Conservation (phyloP, 768 basidiomycete species). For the Kwoniella europaea region DNA sequence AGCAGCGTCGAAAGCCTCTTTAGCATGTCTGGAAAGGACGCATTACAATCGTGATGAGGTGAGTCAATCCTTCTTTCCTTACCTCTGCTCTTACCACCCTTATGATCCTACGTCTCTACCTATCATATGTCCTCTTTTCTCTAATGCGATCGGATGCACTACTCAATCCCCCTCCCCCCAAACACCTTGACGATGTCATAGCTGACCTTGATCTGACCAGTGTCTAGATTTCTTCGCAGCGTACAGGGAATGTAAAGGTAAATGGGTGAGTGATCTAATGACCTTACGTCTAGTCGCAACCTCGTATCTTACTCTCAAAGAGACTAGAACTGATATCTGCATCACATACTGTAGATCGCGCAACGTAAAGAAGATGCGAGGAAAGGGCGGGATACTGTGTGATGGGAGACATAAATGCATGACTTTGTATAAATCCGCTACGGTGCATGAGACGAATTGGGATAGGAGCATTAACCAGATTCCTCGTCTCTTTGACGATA, state of each 20-base stretch:
- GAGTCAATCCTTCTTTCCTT: conserved; percentile 8
- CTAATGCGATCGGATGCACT: not conserved
- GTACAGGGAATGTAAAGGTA: conserved; percentile 56
- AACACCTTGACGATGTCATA: not conserved
- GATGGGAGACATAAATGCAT: not conserved
- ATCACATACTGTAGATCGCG: conserved; percentile 31
- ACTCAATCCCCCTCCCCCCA: not conserved
- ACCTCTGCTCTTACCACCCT: not conserved
- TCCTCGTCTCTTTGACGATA: too few species aligned
- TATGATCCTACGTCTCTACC: not conserved
- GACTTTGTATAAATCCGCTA: not conserved
- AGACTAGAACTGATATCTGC: conserved; percentile 1
- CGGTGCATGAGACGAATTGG: too few species aligned
- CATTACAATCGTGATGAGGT: conserved; percentile 57
- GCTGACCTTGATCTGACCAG: conserved; percentile 26
- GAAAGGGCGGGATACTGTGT: conserved; percentile 30
- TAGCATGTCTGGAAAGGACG: conserved; percentile 55
- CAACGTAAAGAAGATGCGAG: conserved; percentile 51
- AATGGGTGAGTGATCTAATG: conserved; percentile 47
- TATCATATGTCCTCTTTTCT: not conserved
- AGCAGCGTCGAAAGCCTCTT: conserved; percentile 53
- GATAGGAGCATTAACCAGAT: too few species aligned
- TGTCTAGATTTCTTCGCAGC: conserved; percentile 50
- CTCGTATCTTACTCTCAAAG: not conserved
- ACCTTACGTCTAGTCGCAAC: not conserved